phyloP scores from a whole-genome alignment of 371 early-diverging fungal genomes.

The Choanephora cucurbitarum region DNA sequence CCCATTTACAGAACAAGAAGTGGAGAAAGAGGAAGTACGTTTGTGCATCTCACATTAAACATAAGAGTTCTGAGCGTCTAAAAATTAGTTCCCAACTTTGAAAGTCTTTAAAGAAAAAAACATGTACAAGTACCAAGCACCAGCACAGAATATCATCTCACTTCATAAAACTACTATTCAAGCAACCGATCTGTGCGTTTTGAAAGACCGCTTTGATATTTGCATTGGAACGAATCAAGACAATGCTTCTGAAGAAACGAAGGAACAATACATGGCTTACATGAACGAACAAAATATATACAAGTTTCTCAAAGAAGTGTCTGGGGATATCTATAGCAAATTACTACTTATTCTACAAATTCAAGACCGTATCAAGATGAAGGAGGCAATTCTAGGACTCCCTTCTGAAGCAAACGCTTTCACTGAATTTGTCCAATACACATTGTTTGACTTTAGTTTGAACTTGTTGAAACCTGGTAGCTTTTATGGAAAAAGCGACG shows the following conservation, averaged over 20 bases:
- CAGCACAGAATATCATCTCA: conserved; percentile 17
- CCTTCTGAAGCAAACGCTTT: conserved; percentile 17
- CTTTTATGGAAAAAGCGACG: conserved; percentile 17
- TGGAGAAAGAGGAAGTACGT: conserved; percentile 10
- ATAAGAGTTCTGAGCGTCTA: conserved; percentile 2
- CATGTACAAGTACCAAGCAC: conserved; percentile 19
- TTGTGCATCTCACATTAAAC: conserved; percentile 3
- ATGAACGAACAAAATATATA: conserved; percentile 15
- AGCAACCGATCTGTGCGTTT: conserved; percentile 18
- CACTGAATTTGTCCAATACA: conserved; percentile 19
- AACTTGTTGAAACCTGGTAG: conserved; percentile 11
- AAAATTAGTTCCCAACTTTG: conserved; percentile 10
- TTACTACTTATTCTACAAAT: conserved; percentile 16
- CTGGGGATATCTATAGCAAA: conserved; percentile 14
- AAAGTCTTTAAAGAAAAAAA: conserved; percentile 18
- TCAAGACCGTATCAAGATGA: conserved; percentile 9
- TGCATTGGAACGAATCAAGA: conserved; percentile 15
- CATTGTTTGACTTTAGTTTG: conserved; percentile 20
- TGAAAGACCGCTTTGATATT: conserved; percentile 20
- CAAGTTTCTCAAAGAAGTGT: conserved; percentile 18
- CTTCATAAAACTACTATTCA: conserved; percentile 21
- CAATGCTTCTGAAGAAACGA: conserved; percentile 13
- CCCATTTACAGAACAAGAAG: conserved; percentile 2
- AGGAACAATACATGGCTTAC: conserved; percentile 7
- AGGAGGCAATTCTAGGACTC: conserved; percentile 13